phyloP scores from a whole-genome alignment of 2,329 filamentous ascomycete genomes.

The Daldinia sp. region DNA sequence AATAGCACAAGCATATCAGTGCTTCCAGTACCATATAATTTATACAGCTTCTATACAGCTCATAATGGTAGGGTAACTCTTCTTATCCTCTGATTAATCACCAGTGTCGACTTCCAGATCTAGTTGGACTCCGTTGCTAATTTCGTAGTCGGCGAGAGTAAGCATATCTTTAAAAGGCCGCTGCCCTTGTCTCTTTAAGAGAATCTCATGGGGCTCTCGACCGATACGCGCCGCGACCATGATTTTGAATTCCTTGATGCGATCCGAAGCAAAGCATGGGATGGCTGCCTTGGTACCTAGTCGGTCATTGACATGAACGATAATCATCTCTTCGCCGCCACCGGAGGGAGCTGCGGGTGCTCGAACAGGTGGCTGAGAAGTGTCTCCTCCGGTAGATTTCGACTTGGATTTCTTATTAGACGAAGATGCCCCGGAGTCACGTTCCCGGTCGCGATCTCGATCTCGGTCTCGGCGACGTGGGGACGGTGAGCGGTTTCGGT shows the following conservation, averaged over 20 bases:
- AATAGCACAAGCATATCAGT: constrained; percentile 3
- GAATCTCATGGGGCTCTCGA: constrained; percentile 88
- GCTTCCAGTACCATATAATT: neutral
- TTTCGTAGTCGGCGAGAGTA: constrained; percentile 90
- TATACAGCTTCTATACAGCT: neutral
- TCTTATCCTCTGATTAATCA: constrained; percentile 57
- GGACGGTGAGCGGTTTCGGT: constrained; percentile 59
- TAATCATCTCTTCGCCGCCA: constrained; percentile 83
- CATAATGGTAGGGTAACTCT: neutral
- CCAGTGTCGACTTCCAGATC: constrained; percentile 73
- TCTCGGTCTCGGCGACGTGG: constrained; percentile 54
- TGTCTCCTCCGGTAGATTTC: constrained; percentile 48
- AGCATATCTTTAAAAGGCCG: constrained; percentile 93
- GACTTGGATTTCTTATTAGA: constrained; percentile 46
- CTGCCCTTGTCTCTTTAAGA: constrained; percentile 92
- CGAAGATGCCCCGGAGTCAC: constrained; percentile 49
- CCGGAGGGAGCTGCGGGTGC: constrained; percentile 49
- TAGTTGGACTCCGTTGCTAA: constrained; percentile 86
- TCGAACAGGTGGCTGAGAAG: constrained; percentile 53
- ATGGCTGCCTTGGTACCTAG: constrained; percentile 95
- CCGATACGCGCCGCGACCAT: constrained; percentile 92
- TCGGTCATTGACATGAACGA: constrained; percentile 94
- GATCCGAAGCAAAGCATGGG: constrained; percentile 87
- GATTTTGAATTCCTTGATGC: constrained; percentile 87
- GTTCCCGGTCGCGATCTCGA: constrained; percentile 54